Percentiles rank a stretch among this genome's conserved stretches.
Evolutionary conservation across 176 grass and related monocot genomes (phyloP).

Genomic region (Oryza glumipatula): DNA sequence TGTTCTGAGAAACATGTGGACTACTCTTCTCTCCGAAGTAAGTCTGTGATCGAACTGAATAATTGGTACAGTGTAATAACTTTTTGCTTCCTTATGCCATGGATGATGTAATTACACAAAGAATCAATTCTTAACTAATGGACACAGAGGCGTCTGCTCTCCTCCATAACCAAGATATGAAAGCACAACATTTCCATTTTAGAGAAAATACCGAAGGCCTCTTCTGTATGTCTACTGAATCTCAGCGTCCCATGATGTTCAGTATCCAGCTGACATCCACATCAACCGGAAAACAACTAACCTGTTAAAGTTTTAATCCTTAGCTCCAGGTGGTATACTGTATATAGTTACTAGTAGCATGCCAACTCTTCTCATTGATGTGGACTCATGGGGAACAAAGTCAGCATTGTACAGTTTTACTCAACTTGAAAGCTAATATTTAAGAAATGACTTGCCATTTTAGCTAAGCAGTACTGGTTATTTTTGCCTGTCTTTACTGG

Average conservation of each 20-base stretch:
- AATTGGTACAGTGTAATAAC: slow-evolving; percentile 18
- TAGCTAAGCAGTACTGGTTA: background rate
- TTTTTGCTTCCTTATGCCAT: background rate
- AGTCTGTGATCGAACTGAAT: slow-evolving; percentile 25
- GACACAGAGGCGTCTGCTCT: background rate
- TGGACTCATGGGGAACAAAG: slow-evolving; percentile 1
- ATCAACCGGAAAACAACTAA: background rate
- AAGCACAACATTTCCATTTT: background rate
- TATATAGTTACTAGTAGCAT: background rate
- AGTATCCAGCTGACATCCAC: background rate
- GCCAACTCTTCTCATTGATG: background rate
- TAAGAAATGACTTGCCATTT: background rate
- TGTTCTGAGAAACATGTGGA: slow-evolving; percentile 26
- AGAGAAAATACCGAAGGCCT: background rate
- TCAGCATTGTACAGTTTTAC: background rate
- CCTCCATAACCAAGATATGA: background rate
- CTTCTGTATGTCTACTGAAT: background rate
- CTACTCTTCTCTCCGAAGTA: slow-evolving; percentile 52
- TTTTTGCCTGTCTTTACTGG: background rate
- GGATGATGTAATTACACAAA: slow-evolving; percentile 23
- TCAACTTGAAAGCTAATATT: slow-evolving; percentile 14
- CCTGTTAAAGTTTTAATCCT: background rate
- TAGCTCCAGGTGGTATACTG: slow-evolving; percentile 3
- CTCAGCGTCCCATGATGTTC: slow-evolving; percentile 4
- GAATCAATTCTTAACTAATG: background rate